These are phyloP conservation scores for Meira nashicola DNA, from an alignment of 1,284 basidiomycete genomes.

Conservation along the genomic window DNA sequence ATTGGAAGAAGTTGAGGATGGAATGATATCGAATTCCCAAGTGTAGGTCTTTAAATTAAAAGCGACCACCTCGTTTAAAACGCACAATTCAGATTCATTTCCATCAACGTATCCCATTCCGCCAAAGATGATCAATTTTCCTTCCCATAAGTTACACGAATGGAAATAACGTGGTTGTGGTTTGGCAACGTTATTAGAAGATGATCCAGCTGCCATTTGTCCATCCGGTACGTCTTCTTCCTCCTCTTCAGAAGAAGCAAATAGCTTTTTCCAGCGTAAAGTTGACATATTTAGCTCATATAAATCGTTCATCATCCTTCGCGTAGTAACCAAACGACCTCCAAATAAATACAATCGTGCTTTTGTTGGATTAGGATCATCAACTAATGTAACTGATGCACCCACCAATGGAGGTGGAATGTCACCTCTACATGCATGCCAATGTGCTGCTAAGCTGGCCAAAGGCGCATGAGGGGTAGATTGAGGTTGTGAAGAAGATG, in stretches of 20 bases:
- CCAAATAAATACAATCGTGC: conserved; percentile 37
- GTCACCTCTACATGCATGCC: conserved; percentile 27
- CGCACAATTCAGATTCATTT: conserved; percentile 22
- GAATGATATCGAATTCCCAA: conserved; percentile 20
- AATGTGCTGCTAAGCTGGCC: conserved; percentile 14
- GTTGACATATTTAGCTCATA: conserved; percentile 37
- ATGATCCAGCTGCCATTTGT: neutral
- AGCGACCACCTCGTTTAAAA: conserved; percentile 40
- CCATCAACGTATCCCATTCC: conserved; percentile 41
- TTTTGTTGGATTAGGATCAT: conserved; percentile 12
- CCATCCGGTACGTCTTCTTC: neutral
- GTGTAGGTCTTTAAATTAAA: conserved; percentile 33
- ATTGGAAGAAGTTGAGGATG: neutral
- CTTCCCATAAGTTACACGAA: conserved; percentile 42
- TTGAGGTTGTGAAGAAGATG: no score
- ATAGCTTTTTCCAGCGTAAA: conserved; percentile 29
- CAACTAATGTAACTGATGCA: conserved; percentile 40
- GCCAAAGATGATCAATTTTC: conserved; percentile 43
- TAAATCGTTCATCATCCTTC: conserved; percentile 41
- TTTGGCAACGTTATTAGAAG: conserved; percentile 8
- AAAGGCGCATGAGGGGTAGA: conserved; percentile 12
- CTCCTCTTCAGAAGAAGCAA: neutral
- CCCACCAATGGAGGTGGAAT: conserved; percentile 46
- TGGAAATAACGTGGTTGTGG: conserved; percentile 47
- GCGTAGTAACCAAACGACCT: conserved; percentile 42